phyloP scores from a whole-genome alignment of 257 asterid species.

The Coffea canephora region DNA sequence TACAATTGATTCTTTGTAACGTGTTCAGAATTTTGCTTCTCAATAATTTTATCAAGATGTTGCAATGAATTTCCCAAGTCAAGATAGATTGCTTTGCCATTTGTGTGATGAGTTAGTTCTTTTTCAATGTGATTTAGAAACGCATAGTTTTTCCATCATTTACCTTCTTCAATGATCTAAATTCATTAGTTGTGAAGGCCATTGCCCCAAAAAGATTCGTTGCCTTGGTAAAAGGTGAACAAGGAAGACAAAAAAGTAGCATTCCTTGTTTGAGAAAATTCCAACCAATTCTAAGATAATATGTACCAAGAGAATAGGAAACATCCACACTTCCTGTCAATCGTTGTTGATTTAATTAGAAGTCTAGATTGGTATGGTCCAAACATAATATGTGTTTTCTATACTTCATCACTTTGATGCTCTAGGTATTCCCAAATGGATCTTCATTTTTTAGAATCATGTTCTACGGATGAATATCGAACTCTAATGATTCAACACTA shows the following conservation, averaged over 20 bases:
- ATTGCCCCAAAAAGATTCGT: background rate
- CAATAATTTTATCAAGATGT: background rate
- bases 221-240: background rate
- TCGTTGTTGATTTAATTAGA: no score
- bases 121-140: background rate
- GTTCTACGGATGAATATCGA: no score
- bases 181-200: background rate
- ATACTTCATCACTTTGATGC: no score
- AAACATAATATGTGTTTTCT: no score
- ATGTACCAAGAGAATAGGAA: constrained; percentile 5
- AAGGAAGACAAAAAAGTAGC: constrained; percentile 8
- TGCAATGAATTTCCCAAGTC: background rate
- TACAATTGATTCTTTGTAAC: background rate
- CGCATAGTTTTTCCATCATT: background rate
- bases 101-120: background rate
- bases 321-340: no score
- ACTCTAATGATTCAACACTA: no score
- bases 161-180: constrained; percentile 1
- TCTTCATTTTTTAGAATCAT: no score
- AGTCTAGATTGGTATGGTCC: no score
- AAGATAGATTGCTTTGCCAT: no score
- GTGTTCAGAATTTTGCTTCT: background rate
- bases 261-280: background rate
- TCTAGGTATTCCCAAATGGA: no score
- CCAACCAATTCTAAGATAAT: background rate